Conservation (phyloP, 2,329 filamentous ascomycete species). For the Cladosporium austrohemisphaericum region DNA sequence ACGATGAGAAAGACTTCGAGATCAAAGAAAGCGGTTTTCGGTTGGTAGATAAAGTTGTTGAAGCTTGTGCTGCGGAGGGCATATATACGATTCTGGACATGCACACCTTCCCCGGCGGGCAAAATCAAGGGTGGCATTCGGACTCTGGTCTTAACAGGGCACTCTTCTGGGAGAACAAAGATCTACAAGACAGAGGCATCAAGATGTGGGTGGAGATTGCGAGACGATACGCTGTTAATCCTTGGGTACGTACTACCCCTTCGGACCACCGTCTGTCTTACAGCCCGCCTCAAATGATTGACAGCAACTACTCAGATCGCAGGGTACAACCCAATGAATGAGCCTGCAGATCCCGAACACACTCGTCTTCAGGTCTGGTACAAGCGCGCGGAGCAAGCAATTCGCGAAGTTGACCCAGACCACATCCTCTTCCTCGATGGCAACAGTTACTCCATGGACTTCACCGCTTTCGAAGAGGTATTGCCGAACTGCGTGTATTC, state of each 20-base stretch:
- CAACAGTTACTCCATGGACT: slow-evolving; percentile 39
- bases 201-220: slow-evolving; percentile 50
- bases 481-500: slow-evolving; percentile 50
- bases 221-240: slow-evolving; percentile 42
- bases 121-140: slow-evolving; percentile 51
- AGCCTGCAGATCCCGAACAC: slow-evolving; percentile 49
- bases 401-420: slow-evolving; percentile 45
- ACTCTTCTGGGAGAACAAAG: slow-evolving; percentile 50
- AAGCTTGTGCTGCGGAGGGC: slow-evolving; percentile 45
- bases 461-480: slow-evolving; percentile 39
- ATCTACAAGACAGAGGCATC: slow-evolving; percentile 48
- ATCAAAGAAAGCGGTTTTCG: slow-evolving; percentile 49
- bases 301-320: slow-evolving; percentile 29
- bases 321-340: slow-evolving; percentile 52
- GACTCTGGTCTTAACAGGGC: slow-evolving; percentile 46
- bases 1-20: slow-evolving; percentile 35
- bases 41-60: slow-evolving; percentile 47
- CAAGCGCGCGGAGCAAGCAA: slow-evolving; percentile 44
- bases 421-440: slow-evolving; percentile 45
- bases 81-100: slow-evolving; percentile 53
- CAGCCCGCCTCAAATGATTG: neutral
- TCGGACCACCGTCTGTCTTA: no score
- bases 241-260: slow-evolving; percentile 37
- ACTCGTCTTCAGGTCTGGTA: slow-evolving; percentile 46
- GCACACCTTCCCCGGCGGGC: slow-evolving; percentile 48